Evolutionary conservation across 2,329 filamentous ascomycete species (phyloP).

Genomic region (Aspergillus sp.): DNA sequence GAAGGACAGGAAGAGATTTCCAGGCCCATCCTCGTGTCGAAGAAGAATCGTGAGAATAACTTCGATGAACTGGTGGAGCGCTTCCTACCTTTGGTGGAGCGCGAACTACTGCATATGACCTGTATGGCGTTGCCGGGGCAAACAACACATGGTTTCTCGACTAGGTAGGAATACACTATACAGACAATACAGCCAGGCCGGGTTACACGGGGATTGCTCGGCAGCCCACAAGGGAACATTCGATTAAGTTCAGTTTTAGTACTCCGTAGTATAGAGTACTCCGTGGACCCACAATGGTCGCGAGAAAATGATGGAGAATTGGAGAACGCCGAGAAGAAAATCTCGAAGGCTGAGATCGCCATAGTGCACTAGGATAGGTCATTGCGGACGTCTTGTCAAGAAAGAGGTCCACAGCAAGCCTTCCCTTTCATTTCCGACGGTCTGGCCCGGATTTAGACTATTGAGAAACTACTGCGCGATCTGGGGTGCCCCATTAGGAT

Average conservation of each 20-base stretch:
- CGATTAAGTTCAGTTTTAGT: too few species aligned
- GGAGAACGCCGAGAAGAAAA: background rate
- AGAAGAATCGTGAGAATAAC: background rate
- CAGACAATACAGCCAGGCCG: too few species aligned
- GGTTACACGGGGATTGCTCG: too few species aligned
- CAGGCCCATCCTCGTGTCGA: background rate
- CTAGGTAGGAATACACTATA: too few species aligned
- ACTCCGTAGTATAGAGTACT: too few species aligned
- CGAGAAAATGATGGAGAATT: background rate
- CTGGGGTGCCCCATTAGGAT: background rate
- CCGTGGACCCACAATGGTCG: background rate
- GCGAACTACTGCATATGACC: background rate
- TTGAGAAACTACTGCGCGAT: background rate
- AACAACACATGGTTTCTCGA: too few species aligned
- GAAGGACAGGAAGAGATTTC: background rate
- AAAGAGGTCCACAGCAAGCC: background rate
- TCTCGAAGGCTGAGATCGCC: background rate
- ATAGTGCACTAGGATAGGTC: background rate
- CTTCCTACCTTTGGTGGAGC: background rate
- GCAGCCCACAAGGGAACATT: too few species aligned
- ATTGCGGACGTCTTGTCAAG: background rate
- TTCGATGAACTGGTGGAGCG: background rate
- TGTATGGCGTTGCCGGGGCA: too few species aligned
- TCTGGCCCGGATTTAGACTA: background rate
- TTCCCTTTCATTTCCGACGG: background rate